Percentiles rank a stretch among this genome's conserved stretches.
Conservation (phyloP, 2,329 filamentous ascomycete species). For the Penicillium glabrum region DNA sequence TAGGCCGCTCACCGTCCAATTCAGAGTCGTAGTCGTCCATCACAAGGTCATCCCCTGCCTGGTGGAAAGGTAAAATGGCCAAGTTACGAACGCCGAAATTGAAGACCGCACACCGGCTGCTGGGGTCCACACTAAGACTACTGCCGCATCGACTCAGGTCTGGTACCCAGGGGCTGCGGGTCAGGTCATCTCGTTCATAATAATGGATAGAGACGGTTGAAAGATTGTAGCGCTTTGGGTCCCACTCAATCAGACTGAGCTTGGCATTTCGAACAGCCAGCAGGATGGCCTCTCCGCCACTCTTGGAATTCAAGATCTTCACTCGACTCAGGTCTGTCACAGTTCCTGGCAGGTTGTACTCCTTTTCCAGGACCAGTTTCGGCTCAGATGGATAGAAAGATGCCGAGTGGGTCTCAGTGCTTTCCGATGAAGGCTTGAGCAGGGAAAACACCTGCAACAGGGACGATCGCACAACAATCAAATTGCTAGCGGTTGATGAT, state of each 20-base stretch:
- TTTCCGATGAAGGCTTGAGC: constrained; percentile 52
- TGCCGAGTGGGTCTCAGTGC: constrained; percentile 51
- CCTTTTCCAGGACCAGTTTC: constrained; percentile 80
- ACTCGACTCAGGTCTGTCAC: constrained; percentile 80
- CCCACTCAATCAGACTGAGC: constrained; percentile 91
- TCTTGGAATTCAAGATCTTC: constrained; percentile 69
- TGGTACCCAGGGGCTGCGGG: constrained; percentile 77
- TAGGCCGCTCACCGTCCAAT: constrained; percentile 66
- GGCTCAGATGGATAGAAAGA: constrained; percentile 64
- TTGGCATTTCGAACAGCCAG: constrained; percentile 88
- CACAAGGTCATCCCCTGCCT: constrained; percentile 80
- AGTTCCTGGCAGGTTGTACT: constrained; percentile 80
- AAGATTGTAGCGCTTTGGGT: constrained; percentile 74
- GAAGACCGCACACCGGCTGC: constrained; percentile 88
- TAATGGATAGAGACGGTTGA: constrained; percentile 94
- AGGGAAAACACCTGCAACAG: constrained; percentile 87
- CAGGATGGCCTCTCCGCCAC: constrained; percentile 79
- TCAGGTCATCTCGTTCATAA: constrained; percentile 91
- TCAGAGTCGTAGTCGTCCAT: constrained; percentile 91
- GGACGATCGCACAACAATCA: constrained; percentile 89
- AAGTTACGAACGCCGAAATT: constrained; percentile 88
- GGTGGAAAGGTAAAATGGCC: constrained; percentile 90
- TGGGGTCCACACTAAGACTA: constrained; percentile 83
- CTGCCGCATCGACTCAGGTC: constrained; percentile 74
- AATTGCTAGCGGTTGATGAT: constrained; percentile 73